Base-by-base conservation (phyloP, 2,329 filamentous ascomycete genomes). In the Cryphonectria carpinicola region DNA sequence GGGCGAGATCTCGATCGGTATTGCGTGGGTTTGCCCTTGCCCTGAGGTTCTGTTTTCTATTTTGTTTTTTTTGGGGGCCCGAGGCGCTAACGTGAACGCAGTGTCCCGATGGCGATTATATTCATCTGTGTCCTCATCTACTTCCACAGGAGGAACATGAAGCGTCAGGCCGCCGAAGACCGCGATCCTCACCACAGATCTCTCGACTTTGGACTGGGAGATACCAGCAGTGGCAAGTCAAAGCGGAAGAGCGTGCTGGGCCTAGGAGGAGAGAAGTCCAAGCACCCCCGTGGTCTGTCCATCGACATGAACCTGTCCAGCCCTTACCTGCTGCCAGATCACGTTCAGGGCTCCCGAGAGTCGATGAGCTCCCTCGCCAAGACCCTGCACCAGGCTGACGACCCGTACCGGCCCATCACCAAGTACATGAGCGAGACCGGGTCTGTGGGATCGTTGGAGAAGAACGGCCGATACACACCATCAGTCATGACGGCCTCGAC, bases 251-350 rank as follows among this genome's bases (percentile, higher is more conserved):
- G 80, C 68, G 77, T 79, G 2, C 79, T 83, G 82, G 84, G 74
- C 82, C 90, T 81, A 84, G 89, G 85, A 62, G 86, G 84, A 37
- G 86, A 93, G 77, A 90, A 90, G 79, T 80, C 82, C 32, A 73
- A 76, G 49, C 81, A 82, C 74, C 79, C 80, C 66, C 83, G 84
- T 52, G 89, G 91, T 75, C 80, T 92, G 65, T 92, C 90, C 46
- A 89, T 95, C 87, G 88, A 90, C 75, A 88, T 95, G 87, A 89
- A 92, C 77, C 85, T 95, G 64, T 89, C 88, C 46, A 96, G 91
- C 76, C 96, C 96, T 1, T 99, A 98, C 79, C 87, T 99, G n/a
- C 86, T 98, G n/a, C 95, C 96, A 5, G 93, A 93, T 1, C 90
- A 89, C 68, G 78, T 95, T 28, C 90, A 96, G 58, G 86, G 88